A percentile compares a stretch with the other conserved stretches of the same genome.
These are phyloP conservation scores for Neurospora terricola DNA, from an alignment of 495 filamentous ascomycete genomes.

Conservation along the genomic window DNA sequence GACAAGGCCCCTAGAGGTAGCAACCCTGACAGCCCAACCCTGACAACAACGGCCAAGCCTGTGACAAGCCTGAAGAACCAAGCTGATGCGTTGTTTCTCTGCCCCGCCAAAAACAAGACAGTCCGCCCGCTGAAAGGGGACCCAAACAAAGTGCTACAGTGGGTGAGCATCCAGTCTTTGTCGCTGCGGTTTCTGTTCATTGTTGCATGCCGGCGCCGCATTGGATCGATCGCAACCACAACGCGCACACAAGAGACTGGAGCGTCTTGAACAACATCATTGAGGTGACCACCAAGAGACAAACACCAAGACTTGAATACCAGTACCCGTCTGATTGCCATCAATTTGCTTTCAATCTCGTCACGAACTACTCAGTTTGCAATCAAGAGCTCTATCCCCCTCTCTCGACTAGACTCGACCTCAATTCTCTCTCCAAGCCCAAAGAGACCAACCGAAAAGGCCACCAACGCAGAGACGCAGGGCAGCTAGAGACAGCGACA, in stretches of 20 bases:
- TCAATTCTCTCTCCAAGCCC: background rate
- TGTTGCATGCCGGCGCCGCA: background rate
- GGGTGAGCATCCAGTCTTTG: background rate
- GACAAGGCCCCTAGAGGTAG: background rate
- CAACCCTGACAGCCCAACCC: background rate
- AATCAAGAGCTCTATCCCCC: background rate
- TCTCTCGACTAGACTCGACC: background rate
- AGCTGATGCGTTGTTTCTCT: background rate
- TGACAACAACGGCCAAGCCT: background rate
- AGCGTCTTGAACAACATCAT: background rate
- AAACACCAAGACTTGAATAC: background rate
- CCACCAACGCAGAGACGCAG: background rate
- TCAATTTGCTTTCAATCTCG: background rate
- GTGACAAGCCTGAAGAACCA: background rate
- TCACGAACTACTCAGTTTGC: background rate
- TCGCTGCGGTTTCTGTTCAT: background rate
- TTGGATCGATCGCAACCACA: background rate
- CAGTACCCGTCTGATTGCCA: background rate
- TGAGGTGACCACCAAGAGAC: background rate
- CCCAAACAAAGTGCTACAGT: background rate
- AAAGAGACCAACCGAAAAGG: background rate
- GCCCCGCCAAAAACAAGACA: background rate
- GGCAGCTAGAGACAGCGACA: background rate
- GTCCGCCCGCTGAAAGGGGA: background rate
- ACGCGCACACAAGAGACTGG: background rate